Evolutionary conservation across 2,329 filamentous ascomycete genomes (phyloP).

Genomic region (Arthrinium puccinioides): DNA sequence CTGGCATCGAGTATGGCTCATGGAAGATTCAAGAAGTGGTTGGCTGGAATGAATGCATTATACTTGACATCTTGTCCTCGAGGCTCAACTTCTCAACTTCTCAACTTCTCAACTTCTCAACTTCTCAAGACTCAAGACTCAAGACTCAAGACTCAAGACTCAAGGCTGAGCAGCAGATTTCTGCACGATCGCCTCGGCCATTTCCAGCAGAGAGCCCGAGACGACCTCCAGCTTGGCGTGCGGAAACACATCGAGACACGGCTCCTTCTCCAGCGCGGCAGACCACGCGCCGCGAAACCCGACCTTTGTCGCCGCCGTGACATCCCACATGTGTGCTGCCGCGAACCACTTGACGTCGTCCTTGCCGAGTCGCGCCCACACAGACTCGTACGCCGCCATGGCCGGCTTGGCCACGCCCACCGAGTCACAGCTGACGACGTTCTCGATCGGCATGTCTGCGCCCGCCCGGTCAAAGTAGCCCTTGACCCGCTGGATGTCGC

Average conservation of each 20-base stretch:
- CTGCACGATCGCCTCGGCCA: slow-evolving; percentile 29
- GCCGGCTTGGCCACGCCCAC: slow-evolving; percentile 42
- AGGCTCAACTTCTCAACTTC: too few species aligned
- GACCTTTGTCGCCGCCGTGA: slow-evolving; percentile 39
- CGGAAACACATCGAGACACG: slow-evolving; percentile 40
- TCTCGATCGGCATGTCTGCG: slow-evolving; percentile 43
- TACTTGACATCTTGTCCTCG: too few species aligned
- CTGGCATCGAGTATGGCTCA: too few species aligned
- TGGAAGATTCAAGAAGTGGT: too few species aligned
- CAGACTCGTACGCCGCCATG: slow-evolving; percentile 34
- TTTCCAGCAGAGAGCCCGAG: slow-evolving; percentile 34
- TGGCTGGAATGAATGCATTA: too few species aligned
- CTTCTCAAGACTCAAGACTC: too few species aligned
- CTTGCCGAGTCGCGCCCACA: slow-evolving; percentile 31
- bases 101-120: too few species aligned
- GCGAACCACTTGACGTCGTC: slow-evolving; percentile 44
- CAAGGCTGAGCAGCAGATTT: too few species aligned
- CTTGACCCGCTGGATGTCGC: slow-evolving; percentile 38
- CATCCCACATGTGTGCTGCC: slow-evolving; percentile 55
- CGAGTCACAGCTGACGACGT: slow-evolving; percentile 43
- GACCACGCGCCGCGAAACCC: slow-evolving; percentile 48
- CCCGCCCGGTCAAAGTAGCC: slow-evolving; percentile 44
- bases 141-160: too few species aligned
- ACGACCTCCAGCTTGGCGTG: slow-evolving; percentile 38
- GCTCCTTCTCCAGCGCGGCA: slow-evolving; percentile 43